These are phyloP conservation scores for Pichia thaimueangensis DNA, from an alignment of 805 yeast genomes.

Conservation along the genomic window DNA sequence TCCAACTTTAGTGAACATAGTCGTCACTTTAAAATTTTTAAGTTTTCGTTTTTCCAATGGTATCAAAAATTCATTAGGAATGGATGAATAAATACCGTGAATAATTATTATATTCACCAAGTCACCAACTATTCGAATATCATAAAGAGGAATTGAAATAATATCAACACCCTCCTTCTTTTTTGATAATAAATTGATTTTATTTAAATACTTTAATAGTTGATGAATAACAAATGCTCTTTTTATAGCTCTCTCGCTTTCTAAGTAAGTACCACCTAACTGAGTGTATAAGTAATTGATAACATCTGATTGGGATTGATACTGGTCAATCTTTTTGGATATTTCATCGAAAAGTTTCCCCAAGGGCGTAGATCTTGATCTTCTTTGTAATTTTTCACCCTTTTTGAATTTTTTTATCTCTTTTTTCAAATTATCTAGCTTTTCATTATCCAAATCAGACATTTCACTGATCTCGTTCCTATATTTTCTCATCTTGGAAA, in stretches of 20 bases:
- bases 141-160: slow-evolving; percentile 73
- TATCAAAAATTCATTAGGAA: slow-evolving; percentile 53
- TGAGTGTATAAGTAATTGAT: slow-evolving; percentile 8
- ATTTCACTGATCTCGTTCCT: too few species aligned
- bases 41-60: slow-evolving; percentile 56
- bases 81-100: slow-evolving; percentile 63
- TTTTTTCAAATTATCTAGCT: slow-evolving; percentile 18
- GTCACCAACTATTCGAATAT: slow-evolving; percentile 66
- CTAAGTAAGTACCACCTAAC: background rate
- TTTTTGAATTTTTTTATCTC: slow-evolving; percentile 20
- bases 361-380: slow-evolving; percentile 27
- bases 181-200: slow-evolving; percentile 35
- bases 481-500: too few species aligned
- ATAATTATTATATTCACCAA: slow-evolving; percentile 58
- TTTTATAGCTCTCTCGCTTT: background rate
- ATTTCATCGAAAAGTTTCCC: slow-evolving; percentile 29
- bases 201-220: slow-evolving; percentile 32
- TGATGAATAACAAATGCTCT: slow-evolving; percentile 28
- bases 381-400: slow-evolving; percentile 18
- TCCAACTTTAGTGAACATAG: slow-evolving; percentile 20
- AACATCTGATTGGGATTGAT: slow-evolving; percentile 6
- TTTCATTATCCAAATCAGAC: slow-evolving; percentile 2
- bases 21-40: slow-evolving; percentile 36
- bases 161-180: slow-evolving; percentile 27
- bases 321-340: slow-evolving; percentile 14